phyloP scores from a whole-genome alignment of 345 rosid genomes.

The Cochlearia excelsa region DNA sequence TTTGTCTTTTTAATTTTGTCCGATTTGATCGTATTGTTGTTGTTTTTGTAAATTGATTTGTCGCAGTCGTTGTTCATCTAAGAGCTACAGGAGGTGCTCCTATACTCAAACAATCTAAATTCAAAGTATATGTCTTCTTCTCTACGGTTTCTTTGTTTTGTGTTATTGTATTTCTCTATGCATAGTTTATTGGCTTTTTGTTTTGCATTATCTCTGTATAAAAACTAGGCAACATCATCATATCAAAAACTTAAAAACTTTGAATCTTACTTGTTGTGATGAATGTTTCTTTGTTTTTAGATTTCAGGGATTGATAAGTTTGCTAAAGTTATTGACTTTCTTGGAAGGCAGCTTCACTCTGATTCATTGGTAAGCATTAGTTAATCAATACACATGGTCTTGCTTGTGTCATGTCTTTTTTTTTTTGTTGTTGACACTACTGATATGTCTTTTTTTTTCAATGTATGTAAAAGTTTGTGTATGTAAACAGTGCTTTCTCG shows the following conservation, averaged over 20 bases:
- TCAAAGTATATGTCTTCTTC: slow-evolving; percentile 51
- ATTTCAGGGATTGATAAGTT: slow-evolving; percentile 75
- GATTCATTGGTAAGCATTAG: slow-evolving; percentile 64
- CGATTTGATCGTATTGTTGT: neutral
- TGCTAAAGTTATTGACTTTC: slow-evolving; percentile 87
- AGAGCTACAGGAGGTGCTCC: slow-evolving; percentile 68
- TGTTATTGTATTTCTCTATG: too few species aligned
- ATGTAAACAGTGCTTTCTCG: slow-evolving; percentile 87
- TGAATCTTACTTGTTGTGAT: neutral
- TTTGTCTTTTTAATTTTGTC: neutral
- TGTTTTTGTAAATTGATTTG: neutral
- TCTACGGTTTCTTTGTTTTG: too few species aligned
- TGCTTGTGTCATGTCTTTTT: neutral
- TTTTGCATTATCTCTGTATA: too few species aligned
- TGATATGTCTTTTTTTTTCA: neutral
- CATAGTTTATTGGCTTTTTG: too few species aligned
- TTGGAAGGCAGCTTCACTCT: slow-evolving; percentile 78
- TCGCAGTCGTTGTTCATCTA: slow-evolving; percentile 59
- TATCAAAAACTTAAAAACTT: too few species aligned
- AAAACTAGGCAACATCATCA: too few species aligned
- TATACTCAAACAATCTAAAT: slow-evolving; percentile 74
- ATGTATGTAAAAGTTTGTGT: slow-evolving; percentile 58
- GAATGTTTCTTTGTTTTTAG: slow-evolving; percentile 30
- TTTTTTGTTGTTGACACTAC: neutral
- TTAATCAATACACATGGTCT: too few species aligned